Percentiles rank a stretch among this genome's conserved stretches.
phyloP scores from a whole-genome alignment of 192 early-diverging fungal species.

The Podochytrium sp. region DNA sequence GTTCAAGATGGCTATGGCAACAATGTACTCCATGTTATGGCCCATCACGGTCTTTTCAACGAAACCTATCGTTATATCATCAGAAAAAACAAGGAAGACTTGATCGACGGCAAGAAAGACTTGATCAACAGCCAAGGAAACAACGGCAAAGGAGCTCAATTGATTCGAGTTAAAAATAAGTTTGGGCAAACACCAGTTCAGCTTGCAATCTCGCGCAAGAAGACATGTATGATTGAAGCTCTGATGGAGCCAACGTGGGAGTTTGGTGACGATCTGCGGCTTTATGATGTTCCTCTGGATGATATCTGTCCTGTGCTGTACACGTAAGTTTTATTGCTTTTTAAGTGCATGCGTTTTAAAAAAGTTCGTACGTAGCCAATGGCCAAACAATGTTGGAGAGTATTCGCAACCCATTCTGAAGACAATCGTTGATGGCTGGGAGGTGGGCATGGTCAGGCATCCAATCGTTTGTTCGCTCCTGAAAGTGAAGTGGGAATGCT shows the following conservation, averaged over 20 bases:
- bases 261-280: conserved; percentile 16
- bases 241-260: conserved; percentile 20
- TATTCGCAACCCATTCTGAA: not conserved
- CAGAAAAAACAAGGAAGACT: not conserved
- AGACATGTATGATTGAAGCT: not conserved
- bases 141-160: not conserved
- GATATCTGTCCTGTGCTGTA: conserved; percentile 20
- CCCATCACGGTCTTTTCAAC: conserved; percentile 13
- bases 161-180: not conserved
- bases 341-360: no score
- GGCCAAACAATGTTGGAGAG: no score
- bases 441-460: conserved; percentile 1
- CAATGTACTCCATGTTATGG: conserved; percentile 26
- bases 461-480: conserved; percentile 5
- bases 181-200: not conserved
- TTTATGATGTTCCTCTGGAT: conserved; percentile 17
- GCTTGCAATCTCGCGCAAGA: not conserved
- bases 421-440: not conserved
- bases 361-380: no score
- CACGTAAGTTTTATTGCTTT: not conserved
- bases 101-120: not conserved
- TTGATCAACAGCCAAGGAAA: not conserved
- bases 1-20: conserved; percentile 11
- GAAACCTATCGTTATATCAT: not conserved
- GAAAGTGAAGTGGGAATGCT: conserved; percentile 12